A percentile compares a stretch with the other conserved stretches of the same genome.
phyloP scores from a whole-genome alignment of 345 rosid species.

The Boechera retrofracta region DNA sequence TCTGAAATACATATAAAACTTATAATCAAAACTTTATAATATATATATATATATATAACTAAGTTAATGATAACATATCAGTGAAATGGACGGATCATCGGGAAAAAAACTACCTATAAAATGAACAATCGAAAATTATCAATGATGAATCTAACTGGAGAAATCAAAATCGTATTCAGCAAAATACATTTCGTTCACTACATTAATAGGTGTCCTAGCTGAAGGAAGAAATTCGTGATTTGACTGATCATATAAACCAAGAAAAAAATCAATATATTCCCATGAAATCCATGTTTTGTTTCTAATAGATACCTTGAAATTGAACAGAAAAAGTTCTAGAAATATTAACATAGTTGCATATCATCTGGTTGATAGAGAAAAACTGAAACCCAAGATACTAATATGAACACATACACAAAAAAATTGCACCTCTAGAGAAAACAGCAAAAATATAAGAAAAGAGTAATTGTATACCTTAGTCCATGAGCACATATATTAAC shows the following conservation, averaged over 20 bases:
- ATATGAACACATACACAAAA: conserved; percentile 13
- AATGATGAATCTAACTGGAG: background rate
- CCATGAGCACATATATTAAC: too few species aligned
- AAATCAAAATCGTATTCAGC: background rate
- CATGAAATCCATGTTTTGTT: background rate
- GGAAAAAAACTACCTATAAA: background rate
- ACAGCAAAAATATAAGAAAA: too few species aligned
- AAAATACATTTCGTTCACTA: background rate
- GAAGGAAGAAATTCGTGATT: background rate
- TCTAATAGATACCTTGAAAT: background rate
- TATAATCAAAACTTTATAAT: background rate
- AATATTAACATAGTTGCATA: background rate
- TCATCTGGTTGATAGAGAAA: background rate
- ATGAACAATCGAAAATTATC: background rate
- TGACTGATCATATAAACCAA: background rate
- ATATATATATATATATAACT: background rate
- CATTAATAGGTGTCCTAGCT: background rate
- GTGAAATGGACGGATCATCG: background rate
- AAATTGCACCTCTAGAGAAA: background rate
- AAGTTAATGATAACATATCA: background rate
- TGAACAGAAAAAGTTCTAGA: background rate
- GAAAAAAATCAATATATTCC: background rate
- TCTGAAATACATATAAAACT: background rate
- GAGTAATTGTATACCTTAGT: too few species aligned
- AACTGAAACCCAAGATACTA: background rate